phyloP scores from a whole-genome alignment of 192 early-diverging fungal genomes.

The Hyaloraphidium curvatum region DNA sequence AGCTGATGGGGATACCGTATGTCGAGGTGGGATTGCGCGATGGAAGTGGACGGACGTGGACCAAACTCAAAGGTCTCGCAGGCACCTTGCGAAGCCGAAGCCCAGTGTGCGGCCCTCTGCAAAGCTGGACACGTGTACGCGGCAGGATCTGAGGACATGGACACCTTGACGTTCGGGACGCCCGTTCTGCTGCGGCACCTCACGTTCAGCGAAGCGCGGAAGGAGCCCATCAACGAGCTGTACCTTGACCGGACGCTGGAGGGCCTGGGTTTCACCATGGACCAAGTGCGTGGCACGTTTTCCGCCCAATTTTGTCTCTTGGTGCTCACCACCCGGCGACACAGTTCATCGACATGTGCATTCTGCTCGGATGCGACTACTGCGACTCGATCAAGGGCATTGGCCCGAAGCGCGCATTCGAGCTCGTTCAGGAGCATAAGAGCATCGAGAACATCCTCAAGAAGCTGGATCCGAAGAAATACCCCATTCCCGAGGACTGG shows the following conservation, averaged over 20 bases:
- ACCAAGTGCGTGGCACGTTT: slow-evolving; percentile 25
- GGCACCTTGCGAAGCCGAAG: slow-evolving; percentile 95
- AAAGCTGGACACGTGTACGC: slow-evolving; percentile 79
- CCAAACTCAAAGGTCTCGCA: slow-evolving; percentile 6
- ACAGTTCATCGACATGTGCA: slow-evolving; percentile 94
- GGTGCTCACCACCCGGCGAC: background rate
- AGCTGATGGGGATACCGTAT: slow-evolving; percentile 84
- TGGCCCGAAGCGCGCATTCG: slow-evolving; percentile 68
- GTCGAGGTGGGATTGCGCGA: slow-evolving; percentile 34
- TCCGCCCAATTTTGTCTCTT: background rate
- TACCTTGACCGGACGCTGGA: slow-evolving; percentile 57
- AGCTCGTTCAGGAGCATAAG: slow-evolving; percentile 65
- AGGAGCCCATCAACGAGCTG: slow-evolving; percentile 81
- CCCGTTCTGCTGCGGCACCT: slow-evolving; percentile 80
- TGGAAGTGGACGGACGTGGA: background rate
- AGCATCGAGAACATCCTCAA: slow-evolving; percentile 60
- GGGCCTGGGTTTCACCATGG: slow-evolving; percentile 53
- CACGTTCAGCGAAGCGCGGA: slow-evolving; percentile 75
- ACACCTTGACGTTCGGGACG: slow-evolving; percentile 82
- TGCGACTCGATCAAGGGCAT: slow-evolving; percentile 86
- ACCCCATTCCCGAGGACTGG: slow-evolving; percentile 74
- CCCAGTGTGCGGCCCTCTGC: slow-evolving; percentile 88
- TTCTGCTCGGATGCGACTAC: slow-evolving; percentile 95
- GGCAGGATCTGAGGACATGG: slow-evolving; percentile 97
- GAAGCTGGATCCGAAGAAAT: slow-evolving; percentile 45